phyloP scores from a whole-genome alignment of 2,329 filamentous ascomycete genomes.

The Neofusicoccum umdonicola region DNA sequence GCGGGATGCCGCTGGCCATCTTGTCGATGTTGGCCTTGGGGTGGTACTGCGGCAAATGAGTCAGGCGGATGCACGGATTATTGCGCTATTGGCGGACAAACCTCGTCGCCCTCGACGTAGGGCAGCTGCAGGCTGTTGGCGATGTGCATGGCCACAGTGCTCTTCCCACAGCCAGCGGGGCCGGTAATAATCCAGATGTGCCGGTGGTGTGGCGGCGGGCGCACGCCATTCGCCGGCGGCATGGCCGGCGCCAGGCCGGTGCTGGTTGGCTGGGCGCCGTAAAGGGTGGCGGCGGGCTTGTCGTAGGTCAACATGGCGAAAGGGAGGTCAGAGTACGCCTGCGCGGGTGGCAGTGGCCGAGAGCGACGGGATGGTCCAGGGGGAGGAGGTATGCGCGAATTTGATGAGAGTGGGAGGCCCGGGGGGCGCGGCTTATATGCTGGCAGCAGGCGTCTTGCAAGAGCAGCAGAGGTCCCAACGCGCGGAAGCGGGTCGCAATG shows the following conservation, averaged over 20 bases:
- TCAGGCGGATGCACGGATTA: not conserved
- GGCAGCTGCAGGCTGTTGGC: conserved; percentile 42
- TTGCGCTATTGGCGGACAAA: conserved; percentile 30
- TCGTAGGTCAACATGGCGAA: conserved; percentile 22
- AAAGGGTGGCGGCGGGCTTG: conserved; percentile 8
- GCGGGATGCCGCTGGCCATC: conserved; percentile 78
- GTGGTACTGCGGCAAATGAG: conserved; percentile 42
- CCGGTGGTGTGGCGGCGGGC: conserved; percentile 36
- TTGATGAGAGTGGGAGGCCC: not conserved
- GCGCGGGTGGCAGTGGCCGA: not conserved
- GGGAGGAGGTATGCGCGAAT: not conserved
- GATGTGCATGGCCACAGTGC: conserved; percentile 49
- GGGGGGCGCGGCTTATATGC: conserved; percentile 2
- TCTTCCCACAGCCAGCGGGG: conserved; percentile 55
- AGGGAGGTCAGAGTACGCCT: not conserved
- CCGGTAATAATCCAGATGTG: conserved; percentile 54
- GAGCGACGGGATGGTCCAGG: not conserved
- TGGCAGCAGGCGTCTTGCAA: not conserved
- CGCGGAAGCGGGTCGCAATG: conserved; percentile 14
- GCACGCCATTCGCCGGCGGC: conserved; percentile 8
- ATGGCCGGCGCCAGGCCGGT: conserved; percentile 11
- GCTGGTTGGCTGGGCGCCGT: conserved; percentile 16
- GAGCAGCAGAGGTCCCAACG: not conserved
- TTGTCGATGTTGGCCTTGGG: conserved; percentile 63
- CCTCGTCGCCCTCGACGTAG: conserved; percentile 54